Percentiles rank a stretch among this genome's conserved stretches.
These are phyloP conservation scores for Fusarium heterosporum DNA, from an alignment of 2,329 filamentous ascomycete genomes.

Conservation along the genomic window DNA sequence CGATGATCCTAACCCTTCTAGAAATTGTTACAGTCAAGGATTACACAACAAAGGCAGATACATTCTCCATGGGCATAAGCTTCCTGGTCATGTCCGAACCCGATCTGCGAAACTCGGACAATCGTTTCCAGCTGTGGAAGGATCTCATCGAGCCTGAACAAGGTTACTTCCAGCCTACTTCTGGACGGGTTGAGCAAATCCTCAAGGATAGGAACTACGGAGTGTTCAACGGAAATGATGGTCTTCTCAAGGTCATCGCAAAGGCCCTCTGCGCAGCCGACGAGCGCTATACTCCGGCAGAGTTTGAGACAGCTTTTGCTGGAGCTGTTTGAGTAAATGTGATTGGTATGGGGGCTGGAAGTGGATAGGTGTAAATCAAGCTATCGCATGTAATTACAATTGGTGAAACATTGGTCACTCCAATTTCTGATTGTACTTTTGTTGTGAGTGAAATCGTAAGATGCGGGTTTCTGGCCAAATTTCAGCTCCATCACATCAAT, in stretches of 20 bases:
- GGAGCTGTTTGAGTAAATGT: not conserved
- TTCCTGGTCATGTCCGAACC: conserved; percentile 19
- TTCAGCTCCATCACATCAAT: too few species aligned
- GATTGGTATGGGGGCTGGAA: too few species aligned
- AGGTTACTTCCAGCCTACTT: not conserved
- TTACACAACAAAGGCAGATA: conserved; percentile 16
- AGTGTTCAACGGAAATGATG: conserved; percentile 16
- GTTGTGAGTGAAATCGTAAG: too few species aligned
- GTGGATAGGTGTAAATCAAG: too few species aligned
- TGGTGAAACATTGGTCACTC: too few species aligned
- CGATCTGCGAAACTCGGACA: not conserved
- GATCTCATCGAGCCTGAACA: conserved; percentile 12
- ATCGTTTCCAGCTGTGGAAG: conserved; percentile 22
- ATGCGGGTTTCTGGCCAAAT: too few species aligned
- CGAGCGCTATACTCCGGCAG: conserved; percentile 10
- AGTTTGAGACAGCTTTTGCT: conserved; percentile 6
- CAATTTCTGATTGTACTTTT: too few species aligned
- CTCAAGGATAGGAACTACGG: not conserved
- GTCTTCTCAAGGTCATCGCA: conserved; percentile 14
- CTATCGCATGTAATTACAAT: too few species aligned
- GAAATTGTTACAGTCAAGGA: conserved; percentile 12
- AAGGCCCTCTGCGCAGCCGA: conserved; percentile 18
- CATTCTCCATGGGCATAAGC: conserved; percentile 10
- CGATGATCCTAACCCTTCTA: not conserved
- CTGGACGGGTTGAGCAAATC: not conserved